Conservation (phyloP, 495 filamentous ascomycete genomes). For the Podospora didyma region DNA sequence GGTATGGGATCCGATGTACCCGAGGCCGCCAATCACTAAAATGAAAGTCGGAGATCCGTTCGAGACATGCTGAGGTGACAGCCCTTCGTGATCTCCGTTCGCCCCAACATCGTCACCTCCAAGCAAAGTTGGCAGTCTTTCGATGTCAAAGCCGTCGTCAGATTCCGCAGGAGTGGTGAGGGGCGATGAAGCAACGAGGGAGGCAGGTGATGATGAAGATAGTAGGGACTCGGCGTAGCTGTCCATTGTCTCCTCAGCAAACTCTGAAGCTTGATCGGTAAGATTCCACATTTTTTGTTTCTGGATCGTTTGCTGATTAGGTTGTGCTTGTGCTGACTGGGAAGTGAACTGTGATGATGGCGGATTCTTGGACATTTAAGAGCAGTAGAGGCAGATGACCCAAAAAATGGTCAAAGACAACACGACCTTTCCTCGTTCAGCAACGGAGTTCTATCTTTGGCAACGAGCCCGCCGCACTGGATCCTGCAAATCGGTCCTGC, state of each 20-base stretch:
- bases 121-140: conserved; percentile 6
- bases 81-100: background rate
- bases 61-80: background rate
- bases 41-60: conserved; percentile 32
- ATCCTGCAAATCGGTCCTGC: background rate
- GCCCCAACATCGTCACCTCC: background rate
- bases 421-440: background rate
- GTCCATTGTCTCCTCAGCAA: conserved; percentile 2
- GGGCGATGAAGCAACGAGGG: conserved; percentile 9
- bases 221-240: conserved; percentile 7
- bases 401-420: background rate
- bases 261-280: background rate
- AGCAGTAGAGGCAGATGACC: background rate
- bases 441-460: background rate
- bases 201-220: conserved; percentile 12
- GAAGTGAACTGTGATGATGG: no score
- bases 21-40: conserved; percentile 61
- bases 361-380: background rate
- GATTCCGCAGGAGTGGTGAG: conserved; percentile 21
- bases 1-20: conserved; percentile 65
- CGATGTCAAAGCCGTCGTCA: conserved; percentile 17
- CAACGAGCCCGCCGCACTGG: background rate
- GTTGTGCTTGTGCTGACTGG: background rate
- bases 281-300: background rate
- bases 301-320: background rate